phyloP scores from a whole-genome alignment of 1,284 basidiomycete genomes.

The Heimioporus punctisporus region DNA sequence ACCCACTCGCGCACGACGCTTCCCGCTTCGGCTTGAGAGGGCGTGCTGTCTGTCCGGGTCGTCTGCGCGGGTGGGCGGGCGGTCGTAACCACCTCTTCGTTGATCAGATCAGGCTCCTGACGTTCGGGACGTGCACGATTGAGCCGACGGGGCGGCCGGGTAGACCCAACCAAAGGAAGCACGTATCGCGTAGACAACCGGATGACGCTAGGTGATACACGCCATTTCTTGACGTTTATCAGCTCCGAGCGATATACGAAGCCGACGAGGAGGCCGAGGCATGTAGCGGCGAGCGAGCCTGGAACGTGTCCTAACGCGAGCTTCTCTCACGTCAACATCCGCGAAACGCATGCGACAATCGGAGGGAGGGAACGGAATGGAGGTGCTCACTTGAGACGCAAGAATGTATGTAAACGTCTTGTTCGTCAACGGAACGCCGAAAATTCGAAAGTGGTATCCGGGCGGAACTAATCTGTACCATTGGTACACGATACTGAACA shows the following conservation, averaged over 20 bases:
- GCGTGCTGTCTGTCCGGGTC: conserved; percentile 2
- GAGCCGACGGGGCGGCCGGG: conserved; percentile 53
- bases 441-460: conserved; percentile 75
- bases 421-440: conserved; percentile 75
- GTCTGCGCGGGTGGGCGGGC: conserved; percentile 41
- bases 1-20: conserved; percentile 82
- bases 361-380: no score
- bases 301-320: conserved; percentile 70
- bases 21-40: conserved; percentile 24
- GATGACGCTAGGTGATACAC: conserved; percentile 62
- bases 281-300: conserved; percentile 58
- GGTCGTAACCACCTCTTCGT: conserved; percentile 62
- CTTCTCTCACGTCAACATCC: conserved; percentile 39
- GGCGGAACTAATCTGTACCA: conserved; percentile 78
- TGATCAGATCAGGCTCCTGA: conserved; percentile 23
- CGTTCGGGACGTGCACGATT: conserved; percentile 63
- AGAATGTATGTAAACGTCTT: conserved; percentile 75
- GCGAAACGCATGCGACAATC: background rate
- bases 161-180: conserved; percentile 65
- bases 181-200: conserved; percentile 53
- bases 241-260: conserved; percentile 82
- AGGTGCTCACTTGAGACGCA: conserved; percentile 67
- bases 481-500: conserved; percentile 82
- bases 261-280: conserved; percentile 71
- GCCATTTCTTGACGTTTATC: conserved; percentile 73